A percentile compares a stretch with the other conserved stretches of the same genome.
phyloP scores from a whole-genome alignment of 1,284 basidiomycete species.

The Tylopilus orsonianus region DNA sequence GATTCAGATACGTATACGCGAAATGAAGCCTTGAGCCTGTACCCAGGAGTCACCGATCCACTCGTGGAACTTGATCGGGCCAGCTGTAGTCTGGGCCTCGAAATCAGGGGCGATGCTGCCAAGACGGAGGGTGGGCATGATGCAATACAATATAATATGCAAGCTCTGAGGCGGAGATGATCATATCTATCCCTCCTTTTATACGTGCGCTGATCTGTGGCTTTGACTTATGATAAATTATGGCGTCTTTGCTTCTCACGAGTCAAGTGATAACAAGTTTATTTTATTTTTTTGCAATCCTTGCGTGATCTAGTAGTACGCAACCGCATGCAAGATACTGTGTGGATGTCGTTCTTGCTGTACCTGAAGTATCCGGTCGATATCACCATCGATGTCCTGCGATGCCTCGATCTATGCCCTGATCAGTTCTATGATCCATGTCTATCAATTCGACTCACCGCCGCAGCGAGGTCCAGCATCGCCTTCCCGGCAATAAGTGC shows the following conservation, averaged over 20 bases:
- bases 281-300: constrained; percentile 23
- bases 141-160: constrained; percentile 13
- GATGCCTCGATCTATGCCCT: constrained; percentile 76
- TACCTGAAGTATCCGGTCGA: constrained; percentile 78
- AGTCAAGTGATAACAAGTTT: neutral
- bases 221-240: constrained; percentile 30
- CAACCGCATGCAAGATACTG: constrained; percentile 87
- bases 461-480: constrained; percentile 89
- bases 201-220: constrained; percentile 9
- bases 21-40: constrained; percentile 19
- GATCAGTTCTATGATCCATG: constrained; percentile 18
- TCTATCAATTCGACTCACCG: constrained; percentile 54
- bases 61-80: constrained; percentile 85
- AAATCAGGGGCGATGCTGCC: constrained; percentile 82
- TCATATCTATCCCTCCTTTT: constrained; percentile 18
- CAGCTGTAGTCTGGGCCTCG: constrained; percentile 78
- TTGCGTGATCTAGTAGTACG: constrained; percentile 67
- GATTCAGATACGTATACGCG: constrained; percentile 1
- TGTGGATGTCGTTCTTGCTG: constrained; percentile 94
- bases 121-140: constrained; percentile 59
- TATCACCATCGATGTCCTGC: constrained; percentile 88
- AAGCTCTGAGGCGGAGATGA: neutral
- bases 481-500: constrained; percentile 94
- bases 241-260: constrained; percentile 52
- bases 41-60: constrained; percentile 92